Percentiles rank a stretch among this genome's conserved stretches.
Evolutionary conservation across 805 yeast genomes (phyloP).

Genomic region (Sungouiella thailandica): DNA sequence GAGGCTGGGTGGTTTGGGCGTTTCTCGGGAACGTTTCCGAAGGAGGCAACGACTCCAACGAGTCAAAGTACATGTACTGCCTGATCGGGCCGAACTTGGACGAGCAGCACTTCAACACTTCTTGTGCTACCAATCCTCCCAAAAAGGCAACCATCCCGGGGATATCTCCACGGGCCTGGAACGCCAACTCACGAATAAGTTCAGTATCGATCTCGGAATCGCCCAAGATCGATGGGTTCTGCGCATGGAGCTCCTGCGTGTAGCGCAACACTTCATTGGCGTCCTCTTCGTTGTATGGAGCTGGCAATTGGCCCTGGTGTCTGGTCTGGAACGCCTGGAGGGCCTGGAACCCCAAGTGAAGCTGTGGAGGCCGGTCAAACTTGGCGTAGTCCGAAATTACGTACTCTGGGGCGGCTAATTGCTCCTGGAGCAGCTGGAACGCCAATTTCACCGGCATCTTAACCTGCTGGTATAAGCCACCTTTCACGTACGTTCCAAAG

Average conservation of each 20-base stretch:
- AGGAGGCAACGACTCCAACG: constrained; percentile 84
- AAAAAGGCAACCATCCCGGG: constrained; percentile 85
- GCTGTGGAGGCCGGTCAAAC: constrained; percentile 85
- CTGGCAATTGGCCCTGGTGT: constrained; percentile 66
- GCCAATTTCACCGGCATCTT: constrained; percentile 66
- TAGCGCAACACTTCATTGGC: constrained; percentile 60
- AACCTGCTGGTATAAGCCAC: constrained; percentile 91
- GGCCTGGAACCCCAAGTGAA: constrained; percentile 90
- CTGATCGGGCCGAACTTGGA: constrained; percentile 93
- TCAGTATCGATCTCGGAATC: constrained; percentile 55
- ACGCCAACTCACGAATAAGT: constrained; percentile 66
- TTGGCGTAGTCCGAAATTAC: constrained; percentile 86
- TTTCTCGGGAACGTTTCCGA: constrained; percentile 53
- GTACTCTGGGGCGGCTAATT: constrained; percentile 73
- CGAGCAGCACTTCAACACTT: constrained; percentile 89
- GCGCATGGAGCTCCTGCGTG: constrained; percentile 53
- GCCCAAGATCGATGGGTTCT: constrained; percentile 53
- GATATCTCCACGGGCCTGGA: constrained; percentile 86
- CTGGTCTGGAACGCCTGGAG: constrained; percentile 65
- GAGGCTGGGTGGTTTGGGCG: constrained; percentile 68
- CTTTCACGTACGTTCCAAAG: constrained; percentile 64
- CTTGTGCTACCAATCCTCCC: constrained; percentile 96
- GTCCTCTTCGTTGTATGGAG: constrained; percentile 71
- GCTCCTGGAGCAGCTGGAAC: constrained; percentile 62
- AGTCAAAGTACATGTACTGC: constrained; percentile 91